Evolutionary conservation across 2,329 filamentous ascomycete genomes (phyloP).

Genomic region (Fusarium brachygibbosum): DNA sequence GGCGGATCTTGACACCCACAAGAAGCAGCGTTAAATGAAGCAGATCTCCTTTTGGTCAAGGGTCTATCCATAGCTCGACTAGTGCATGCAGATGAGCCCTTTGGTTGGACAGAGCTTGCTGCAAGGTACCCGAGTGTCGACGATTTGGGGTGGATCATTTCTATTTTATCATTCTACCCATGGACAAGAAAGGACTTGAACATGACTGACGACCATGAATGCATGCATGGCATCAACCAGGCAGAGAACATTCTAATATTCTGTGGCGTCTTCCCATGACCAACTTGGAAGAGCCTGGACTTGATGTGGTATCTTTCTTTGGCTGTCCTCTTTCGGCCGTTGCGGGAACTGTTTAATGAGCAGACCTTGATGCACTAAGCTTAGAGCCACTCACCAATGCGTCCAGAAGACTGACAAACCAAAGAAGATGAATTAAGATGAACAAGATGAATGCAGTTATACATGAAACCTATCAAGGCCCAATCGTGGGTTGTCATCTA

Average conservation of each 20-base stretch:
- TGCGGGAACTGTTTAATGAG: constrained; percentile 33
- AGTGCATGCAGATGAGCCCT: constrained; percentile 19
- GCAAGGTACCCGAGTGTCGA: constrained; percentile 44
- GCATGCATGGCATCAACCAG: constrained; percentile 2
- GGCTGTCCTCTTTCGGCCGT: constrained; percentile 22
- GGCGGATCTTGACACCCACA: constrained; percentile 35
- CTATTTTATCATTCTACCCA: constrained; percentile 9
- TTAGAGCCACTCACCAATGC: constrained; percentile 26
- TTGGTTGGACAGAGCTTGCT: constrained; percentile 39
- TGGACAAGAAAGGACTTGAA: not conserved
- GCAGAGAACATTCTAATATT: constrained; percentile 25
- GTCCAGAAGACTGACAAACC: constrained; percentile 6
- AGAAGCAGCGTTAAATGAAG: constrained; percentile 47
- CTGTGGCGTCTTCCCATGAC: constrained; percentile 40
- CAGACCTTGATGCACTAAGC: not conserved
- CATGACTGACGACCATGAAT: not conserved
- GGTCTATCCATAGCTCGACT: constrained; percentile 25
- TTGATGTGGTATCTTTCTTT: constrained; percentile 24
- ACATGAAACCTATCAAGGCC: constrained; percentile 8
- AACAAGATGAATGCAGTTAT: constrained; percentile 22
- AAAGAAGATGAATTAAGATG: constrained; percentile 8
- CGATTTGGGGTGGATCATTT: constrained; percentile 29
- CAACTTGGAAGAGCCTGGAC: constrained; percentile 26
- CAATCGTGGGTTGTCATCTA: constrained; percentile 20
- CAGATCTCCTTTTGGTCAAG: constrained; percentile 44